These are phyloP conservation scores for Stephania yunnanensis DNA, from an alignment of 164 flowering plant genomes.

Conservation along the genomic window DNA sequence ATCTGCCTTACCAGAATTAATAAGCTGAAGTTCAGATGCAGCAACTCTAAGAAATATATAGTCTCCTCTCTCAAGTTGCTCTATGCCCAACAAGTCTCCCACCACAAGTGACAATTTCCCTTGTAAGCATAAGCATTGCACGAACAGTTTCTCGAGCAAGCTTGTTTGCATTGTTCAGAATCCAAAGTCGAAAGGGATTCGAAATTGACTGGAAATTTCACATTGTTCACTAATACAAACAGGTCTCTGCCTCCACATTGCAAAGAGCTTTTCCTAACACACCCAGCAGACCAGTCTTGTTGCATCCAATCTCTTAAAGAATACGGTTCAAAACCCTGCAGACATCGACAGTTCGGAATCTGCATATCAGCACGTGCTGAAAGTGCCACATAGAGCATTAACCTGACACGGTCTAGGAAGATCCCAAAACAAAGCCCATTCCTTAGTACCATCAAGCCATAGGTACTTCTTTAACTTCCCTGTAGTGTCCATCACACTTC, in stretches of 20 bases:
- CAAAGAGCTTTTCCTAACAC: conserved; percentile 8
- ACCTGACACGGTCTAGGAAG: not conserved
- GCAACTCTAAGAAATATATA: conserved; percentile 2
- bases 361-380: not conserved
- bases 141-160: conserved; percentile 30
- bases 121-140: conserved; percentile 24
- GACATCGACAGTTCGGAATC: conserved; percentile 4
- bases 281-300: conserved; percentile 12
- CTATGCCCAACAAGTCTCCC: not conserved
- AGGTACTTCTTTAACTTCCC: not conserved
- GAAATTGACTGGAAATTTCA: conserved; percentile 20
- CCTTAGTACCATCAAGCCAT: not conserved
- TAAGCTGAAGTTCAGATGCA: not conserved
- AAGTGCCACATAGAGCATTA: conserved; percentile 11
- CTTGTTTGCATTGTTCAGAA: conserved; percentile 10
- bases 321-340: conserved; percentile 14
- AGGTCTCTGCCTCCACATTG: conserved; percentile 11
- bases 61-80: conserved; percentile 3
- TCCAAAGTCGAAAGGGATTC: not conserved
- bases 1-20: too few species aligned
- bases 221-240: conserved; percentile 7
- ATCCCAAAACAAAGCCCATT: conserved; percentile 3
- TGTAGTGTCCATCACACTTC: not conserved
- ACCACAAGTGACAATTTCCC: conserved; percentile 8
- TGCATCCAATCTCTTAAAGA: too few species aligned